phyloP scores from a whole-genome alignment of 2,329 filamentous ascomycete genomes.

The Colletotrichum tabaci region DNA sequence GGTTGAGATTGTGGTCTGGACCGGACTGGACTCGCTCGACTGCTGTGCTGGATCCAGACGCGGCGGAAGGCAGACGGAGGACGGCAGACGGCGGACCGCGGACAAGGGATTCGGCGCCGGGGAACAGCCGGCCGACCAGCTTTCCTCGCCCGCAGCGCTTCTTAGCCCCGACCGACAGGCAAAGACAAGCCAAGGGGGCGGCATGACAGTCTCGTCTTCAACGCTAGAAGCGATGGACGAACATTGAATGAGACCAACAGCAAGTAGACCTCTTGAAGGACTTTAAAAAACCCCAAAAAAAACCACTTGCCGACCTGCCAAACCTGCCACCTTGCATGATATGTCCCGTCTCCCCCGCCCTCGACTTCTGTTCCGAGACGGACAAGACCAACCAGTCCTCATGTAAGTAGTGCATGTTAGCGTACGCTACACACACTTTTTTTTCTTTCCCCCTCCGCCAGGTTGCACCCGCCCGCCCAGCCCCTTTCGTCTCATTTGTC shows the following conservation, averaged over 20 bases:
- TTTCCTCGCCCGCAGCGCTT: background rate
- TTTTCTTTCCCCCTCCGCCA: conserved; percentile 23
- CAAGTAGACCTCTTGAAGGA: no score
- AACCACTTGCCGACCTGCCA: conserved; percentile 3
- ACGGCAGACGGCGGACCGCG: background rate
- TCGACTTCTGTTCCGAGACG: conserved; percentile 8
- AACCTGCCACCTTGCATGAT: conserved; percentile 4
- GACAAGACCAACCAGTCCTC: conserved; percentile 23
- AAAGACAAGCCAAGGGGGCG: no score
- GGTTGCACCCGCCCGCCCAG: conserved; percentile 33
- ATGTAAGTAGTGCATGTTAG: background rate
- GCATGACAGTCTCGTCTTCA: background rate
- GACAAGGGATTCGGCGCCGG: background rate
- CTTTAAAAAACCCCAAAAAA: no score
- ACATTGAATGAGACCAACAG: background rate
- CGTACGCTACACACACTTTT: background rate
- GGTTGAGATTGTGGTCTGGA: no score
- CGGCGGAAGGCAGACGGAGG: no score
- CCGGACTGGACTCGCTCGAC: no score
- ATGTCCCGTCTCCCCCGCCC: conserved; percentile 1
- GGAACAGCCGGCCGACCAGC: background rate
- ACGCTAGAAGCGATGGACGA: conserved; percentile 4
- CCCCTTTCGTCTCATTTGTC: conserved; percentile 34
- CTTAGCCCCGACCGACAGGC: background rate
- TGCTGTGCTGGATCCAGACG: no score